Evolutionary conservation across 768 basidiomycete genomes (phyloP).

Genomic region (Auricularia sp.): DNA sequence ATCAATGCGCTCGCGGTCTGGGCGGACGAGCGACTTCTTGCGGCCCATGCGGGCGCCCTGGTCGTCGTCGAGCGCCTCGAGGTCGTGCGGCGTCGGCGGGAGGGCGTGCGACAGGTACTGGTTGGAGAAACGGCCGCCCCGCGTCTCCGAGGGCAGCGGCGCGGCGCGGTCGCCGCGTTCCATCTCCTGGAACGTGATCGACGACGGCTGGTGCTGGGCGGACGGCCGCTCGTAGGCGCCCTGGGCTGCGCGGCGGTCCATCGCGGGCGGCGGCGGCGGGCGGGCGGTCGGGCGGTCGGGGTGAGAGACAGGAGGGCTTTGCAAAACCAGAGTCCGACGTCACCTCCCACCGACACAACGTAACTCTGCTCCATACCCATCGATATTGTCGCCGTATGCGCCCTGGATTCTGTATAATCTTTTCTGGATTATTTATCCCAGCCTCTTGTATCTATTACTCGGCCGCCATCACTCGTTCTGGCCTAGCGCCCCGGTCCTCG

Average conservation of each 20-base stretch:
- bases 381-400: too few species aligned
- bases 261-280: neutral
- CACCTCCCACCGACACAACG: neutral
- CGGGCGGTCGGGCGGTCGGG: neutral
- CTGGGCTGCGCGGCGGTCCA: neutral
- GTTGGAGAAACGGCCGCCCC: conserved; percentile 31
- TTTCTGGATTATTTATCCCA: too few species aligned
- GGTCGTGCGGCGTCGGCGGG: conserved; percentile 24
- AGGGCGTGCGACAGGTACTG: conserved; percentile 38
- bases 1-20: conserved; percentile 94
- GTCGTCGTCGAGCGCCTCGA: conserved; percentile 31
- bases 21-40: conserved; percentile 87
- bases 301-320: neutral
- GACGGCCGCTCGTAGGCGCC: neutral
- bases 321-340: neutral
- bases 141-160: conserved; percentile 36
- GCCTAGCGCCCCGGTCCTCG: too few species aligned
- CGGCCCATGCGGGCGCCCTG: conserved; percentile 42
- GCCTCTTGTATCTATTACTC: too few species aligned
- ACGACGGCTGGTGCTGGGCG: conserved; percentile 6
- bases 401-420: too few species aligned
- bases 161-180: conserved; percentile 63
- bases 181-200: conserved; percentile 56
- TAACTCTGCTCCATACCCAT: too few species aligned
- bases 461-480: too few species aligned